These are phyloP conservation scores for Wickerhamiella slavikovae DNA, from an alignment of 805 yeast species.

Conservation along the genomic window DNA sequence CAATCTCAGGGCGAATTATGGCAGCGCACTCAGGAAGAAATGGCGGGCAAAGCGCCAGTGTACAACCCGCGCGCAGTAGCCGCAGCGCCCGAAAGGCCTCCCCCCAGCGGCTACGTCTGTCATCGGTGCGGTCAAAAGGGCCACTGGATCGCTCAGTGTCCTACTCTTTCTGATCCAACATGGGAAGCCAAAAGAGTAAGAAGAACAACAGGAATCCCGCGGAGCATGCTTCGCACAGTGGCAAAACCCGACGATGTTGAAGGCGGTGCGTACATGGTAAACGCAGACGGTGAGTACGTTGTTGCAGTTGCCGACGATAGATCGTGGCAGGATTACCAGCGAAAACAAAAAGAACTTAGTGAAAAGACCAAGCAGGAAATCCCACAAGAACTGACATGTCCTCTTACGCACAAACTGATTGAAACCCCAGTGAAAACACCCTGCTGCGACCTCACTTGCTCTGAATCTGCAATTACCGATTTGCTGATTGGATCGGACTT, in stretches of 20 bases:
- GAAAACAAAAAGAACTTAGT: constrained; percentile 28
- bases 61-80: constrained; percentile 2
- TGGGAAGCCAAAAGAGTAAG: constrained; percentile 84
- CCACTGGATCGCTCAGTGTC: constrained; percentile 93
- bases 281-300: constrained; percentile 89
- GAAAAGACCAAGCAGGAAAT: constrained; percentile 27
- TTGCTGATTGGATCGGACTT: constrained; percentile 63
- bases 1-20: constrained; percentile 85
- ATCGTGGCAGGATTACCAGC: constrained; percentile 77
- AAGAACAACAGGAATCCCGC: constrained; percentile 94
- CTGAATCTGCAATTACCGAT: constrained; percentile 44
- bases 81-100: constrained; percentile 37
- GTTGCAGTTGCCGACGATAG: constrained; percentile 86
- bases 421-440: constrained; percentile 63
- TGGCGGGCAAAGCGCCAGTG: constrained; percentile 50
- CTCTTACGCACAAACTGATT: constrained; percentile 43
- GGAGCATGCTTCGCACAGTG: constrained; percentile 69
- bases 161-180: constrained; percentile 78
- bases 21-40: constrained; percentile 81
- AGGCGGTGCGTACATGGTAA: constrained; percentile 50
- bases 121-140: constrained; percentile 91
- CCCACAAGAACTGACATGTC: constrained; percentile 45
- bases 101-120: constrained; percentile 93
- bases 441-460: constrained; percentile 44
- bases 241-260: constrained; percentile 57